phyloP scores from a whole-genome alignment of 2,329 filamentous ascomycete genomes.

The Orbilia oligospora region DNA sequence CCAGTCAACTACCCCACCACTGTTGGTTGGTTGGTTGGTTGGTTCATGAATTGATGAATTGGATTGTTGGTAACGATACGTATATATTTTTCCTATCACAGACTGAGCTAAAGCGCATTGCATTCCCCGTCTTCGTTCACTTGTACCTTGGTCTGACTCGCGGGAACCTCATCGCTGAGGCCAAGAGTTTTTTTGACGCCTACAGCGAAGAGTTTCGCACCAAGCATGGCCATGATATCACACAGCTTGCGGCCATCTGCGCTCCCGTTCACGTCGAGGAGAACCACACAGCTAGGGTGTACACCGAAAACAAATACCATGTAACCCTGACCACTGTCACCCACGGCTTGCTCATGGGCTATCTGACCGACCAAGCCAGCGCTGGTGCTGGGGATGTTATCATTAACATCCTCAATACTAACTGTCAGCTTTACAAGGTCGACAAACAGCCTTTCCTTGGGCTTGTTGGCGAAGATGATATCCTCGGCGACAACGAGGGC shows the following conservation, averaged over 20 bases:
- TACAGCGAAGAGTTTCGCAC: slow-evolving; percentile 77
- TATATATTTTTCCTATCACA: slow-evolving; percentile 67
- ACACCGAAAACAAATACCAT: slow-evolving; percentile 87
- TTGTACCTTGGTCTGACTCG: slow-evolving; percentile 85
- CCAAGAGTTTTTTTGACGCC: slow-evolving; percentile 78
- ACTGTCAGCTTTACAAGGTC: slow-evolving; percentile 74
- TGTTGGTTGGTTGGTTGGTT: not conserved
- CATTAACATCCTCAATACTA: slow-evolving; percentile 77
- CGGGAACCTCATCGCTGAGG: slow-evolving; percentile 79
- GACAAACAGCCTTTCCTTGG: slow-evolving; percentile 70
- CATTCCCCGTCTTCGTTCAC: slow-evolving; percentile 96
- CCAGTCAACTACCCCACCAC: not conserved
- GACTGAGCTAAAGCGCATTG: slow-evolving; percentile 87
- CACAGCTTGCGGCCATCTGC: slow-evolving; percentile 79
- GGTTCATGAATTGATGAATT: slow-evolving; percentile 43
- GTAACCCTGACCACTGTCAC: slow-evolving; percentile 89
- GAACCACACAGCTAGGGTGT: slow-evolving; percentile 83
- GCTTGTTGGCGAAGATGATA: slow-evolving; percentile 71
- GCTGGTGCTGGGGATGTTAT: slow-evolving; percentile 85
- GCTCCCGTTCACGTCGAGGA: slow-evolving; percentile 83
- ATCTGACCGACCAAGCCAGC: slow-evolving; percentile 83
- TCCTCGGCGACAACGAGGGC: slow-evolving; percentile 77
- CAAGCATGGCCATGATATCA: slow-evolving; percentile 84
- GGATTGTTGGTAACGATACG: not conserved
- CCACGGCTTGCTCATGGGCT: slow-evolving; percentile 85